Conservation (phyloP, 257 asterid genomes). For the Salvia splendens region DNA sequence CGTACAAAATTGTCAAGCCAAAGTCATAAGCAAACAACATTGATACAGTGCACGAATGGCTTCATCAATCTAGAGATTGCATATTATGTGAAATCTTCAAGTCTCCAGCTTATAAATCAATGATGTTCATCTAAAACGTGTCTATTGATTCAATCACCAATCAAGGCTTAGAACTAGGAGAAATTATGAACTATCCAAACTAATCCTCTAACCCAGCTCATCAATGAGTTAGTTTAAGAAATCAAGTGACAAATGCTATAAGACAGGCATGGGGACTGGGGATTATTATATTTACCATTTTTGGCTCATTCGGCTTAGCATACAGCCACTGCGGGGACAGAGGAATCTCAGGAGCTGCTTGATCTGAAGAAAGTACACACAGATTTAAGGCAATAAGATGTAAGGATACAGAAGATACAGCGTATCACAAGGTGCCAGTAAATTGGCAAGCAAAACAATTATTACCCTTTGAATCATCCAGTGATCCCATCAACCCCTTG, state of each 20-base stretch:
- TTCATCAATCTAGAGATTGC: constrained; percentile 1
- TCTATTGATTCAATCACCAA: neutral
- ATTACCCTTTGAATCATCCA: constrained; percentile 84
- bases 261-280: neutral
- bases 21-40: neutral
- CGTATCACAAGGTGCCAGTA: constrained; percentile 15
- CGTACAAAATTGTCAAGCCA: neutral
- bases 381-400: constrained; percentile 23
- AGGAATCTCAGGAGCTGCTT: constrained; percentile 75
- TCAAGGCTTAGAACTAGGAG: constrained; percentile 7
- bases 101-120: neutral
- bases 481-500: constrained; percentile 56
- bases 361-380: constrained; percentile 58
- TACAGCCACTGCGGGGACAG: constrained; percentile 98
- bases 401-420: constrained; percentile 11
- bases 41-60: neutral
- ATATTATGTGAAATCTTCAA: constrained; percentile 2
- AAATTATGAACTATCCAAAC: constrained; percentile 11
- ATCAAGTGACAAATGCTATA: neutral
- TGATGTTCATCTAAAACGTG: neutral
- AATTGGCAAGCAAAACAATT: constrained; percentile 8
- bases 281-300: constrained; percentile 57
- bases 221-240: neutral
- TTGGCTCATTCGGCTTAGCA: constrained; percentile 78
- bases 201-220: neutral